These are phyloP conservation scores for Quercus dentata DNA, from an alignment of 306 rosid genomes.

Conservation along the genomic window DNA sequence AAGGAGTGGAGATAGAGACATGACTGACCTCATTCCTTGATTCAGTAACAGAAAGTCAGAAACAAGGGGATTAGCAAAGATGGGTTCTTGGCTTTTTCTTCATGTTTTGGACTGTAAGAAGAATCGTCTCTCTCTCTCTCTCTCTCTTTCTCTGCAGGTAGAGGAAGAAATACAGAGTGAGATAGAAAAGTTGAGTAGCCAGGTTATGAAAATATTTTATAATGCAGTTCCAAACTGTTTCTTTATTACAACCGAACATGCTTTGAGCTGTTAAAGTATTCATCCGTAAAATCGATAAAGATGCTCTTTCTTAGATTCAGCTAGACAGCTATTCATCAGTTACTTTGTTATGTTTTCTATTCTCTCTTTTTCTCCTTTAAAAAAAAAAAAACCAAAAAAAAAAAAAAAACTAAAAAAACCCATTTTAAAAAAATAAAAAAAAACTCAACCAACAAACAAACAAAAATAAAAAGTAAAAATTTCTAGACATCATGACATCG, in stretches of 20 bases:
- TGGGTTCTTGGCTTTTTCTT: not conserved
- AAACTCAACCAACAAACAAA: too few species aligned
- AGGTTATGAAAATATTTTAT: not conserved
- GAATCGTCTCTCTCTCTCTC: not conserved
- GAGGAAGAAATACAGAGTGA: not conserved
- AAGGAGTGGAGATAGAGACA: not conserved
- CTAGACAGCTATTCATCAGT: too few species aligned
- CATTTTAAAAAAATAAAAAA: too few species aligned
- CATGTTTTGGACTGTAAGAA: not conserved
- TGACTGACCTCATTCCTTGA: not conserved
- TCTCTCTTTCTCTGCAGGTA: not conserved
- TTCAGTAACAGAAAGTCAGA: not conserved
- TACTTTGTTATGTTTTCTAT: too few species aligned
- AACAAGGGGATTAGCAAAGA: not conserved
- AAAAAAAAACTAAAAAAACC: too few species aligned
- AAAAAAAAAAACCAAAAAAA: too few species aligned
- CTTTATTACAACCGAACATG: not conserved
- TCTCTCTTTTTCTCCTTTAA: too few species aligned
- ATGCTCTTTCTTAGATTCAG: too few species aligned
- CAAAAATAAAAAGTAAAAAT: too few species aligned
- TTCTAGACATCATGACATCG: rapidly evolving
- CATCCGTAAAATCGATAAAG: too few species aligned
- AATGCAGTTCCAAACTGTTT: not conserved
- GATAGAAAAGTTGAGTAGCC: not conserved
- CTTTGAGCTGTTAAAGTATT: not conserved